Evolutionary conservation across 2,329 filamentous ascomycete species (phyloP), one percentile per base, ranked within the genome.

Genomic region (Penicillium sp.): DNA sequence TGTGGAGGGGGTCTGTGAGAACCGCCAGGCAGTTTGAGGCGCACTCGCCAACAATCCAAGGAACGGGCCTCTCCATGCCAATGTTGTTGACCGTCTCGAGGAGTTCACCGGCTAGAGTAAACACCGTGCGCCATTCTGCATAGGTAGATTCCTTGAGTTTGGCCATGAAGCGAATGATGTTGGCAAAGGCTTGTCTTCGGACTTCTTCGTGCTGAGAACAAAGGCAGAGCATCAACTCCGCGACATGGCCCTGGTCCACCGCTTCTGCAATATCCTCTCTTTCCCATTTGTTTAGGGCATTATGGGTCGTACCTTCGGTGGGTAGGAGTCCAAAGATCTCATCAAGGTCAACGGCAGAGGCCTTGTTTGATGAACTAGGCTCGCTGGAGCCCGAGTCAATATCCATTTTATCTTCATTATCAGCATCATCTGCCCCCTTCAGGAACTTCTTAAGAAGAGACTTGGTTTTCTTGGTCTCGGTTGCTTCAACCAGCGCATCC

Each of bases 91-190:
- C 83, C 0, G 92, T 94, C 71, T 97, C 91, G 14, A 86, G 80
- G 7, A 95, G 72, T 72, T 96, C 92, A 54, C 86, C 89, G 2
- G 94, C 80, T 4, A 97, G 81, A 10, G 96, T 80, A 78, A 89
- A 92, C 5, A 92, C 77, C 58, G 92, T 88, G 36, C 90, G 85
- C 67, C 86, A 88, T 66, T 95, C 90, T 43, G 86, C 82, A 64
- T 91, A 87, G 1, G 83, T 81, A 0, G 89, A 92, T 50, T 84
- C 84, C 69, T 79, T 75, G 4, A 85, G 71, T 46, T 76, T 80
- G 14, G 73, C 68, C 73, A 81, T 79, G 45, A 84, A 75, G 22
- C 73, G 70, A 36, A 64, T 62, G 47, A 75, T 63, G 25, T 63
- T 71, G 31, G 65, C 56, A 30, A 72, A 69, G 37, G 91, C 89